These are phyloP conservation scores for Volvox carteri DNA, from an alignment of 163 green algal species.

Conservation along the genomic window DNA sequence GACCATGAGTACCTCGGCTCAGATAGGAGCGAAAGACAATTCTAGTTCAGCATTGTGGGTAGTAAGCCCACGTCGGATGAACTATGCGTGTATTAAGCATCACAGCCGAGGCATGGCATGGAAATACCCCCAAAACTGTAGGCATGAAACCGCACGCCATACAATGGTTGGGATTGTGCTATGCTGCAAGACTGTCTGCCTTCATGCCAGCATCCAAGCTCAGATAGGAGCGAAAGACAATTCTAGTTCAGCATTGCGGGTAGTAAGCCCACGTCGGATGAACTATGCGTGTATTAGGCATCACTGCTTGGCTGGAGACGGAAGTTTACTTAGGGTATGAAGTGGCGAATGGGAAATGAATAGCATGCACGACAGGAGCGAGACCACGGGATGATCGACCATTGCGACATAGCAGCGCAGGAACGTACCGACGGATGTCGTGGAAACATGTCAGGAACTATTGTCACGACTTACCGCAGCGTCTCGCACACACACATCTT, in stretches of 20 bases:
- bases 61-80: conserved; percentile 41
- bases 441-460: too few relatives aligned
- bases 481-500: conserved; percentile 22
- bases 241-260: conserved; percentile 49
- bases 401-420: too few relatives aligned
- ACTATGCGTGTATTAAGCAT: conserved; percentile 52
- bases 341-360: too few relatives aligned
- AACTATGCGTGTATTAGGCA: conserved; percentile 67
- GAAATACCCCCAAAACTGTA: not conserved
- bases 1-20: conserved; percentile 16
- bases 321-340: too few relatives aligned
- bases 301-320: conserved; percentile 35
- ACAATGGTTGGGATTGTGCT: too few relatives aligned
- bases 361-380: too few relatives aligned
- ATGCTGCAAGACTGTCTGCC: too few relatives aligned
- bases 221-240: conserved; percentile 69
- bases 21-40: conserved; percentile 54
- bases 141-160: too few relatives aligned
- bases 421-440: too few relatives aligned
- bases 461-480: conserved; percentile 65
- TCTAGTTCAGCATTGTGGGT: conserved; percentile 4
- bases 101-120: not conserved
- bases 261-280: conserved; percentile 59
- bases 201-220: conserved; percentile 25
- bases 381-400: too few relatives aligned